Evolutionary conservation across 2,329 filamentous ascomycete genomes (phyloP).

Genomic region (Chaetomium strumarium): DNA sequence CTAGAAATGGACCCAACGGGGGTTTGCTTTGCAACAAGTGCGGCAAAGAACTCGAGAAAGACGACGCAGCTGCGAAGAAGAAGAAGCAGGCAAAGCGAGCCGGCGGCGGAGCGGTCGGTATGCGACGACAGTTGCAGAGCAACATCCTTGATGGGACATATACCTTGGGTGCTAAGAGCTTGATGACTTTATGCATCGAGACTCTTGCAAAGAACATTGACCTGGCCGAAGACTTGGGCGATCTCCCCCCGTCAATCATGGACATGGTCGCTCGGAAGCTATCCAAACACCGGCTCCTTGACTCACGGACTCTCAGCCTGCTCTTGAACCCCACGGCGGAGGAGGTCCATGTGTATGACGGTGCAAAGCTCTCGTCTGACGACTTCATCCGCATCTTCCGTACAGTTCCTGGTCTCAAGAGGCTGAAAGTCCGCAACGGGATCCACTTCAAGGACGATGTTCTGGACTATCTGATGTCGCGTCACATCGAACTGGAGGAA

Average conservation of each 20-base stretch:
- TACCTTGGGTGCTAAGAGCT: constrained; percentile 59
- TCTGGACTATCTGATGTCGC: constrained; percentile 72
- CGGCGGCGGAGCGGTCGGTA: constrained; percentile 48
- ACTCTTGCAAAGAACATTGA: constrained; percentile 58
- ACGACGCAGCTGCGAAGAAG: constrained; percentile 53
- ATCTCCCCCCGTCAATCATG: constrained; percentile 48
- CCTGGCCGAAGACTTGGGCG: constrained; percentile 56
- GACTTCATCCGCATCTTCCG: constrained; percentile 81
- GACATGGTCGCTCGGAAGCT: constrained; percentile 56
- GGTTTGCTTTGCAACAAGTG: constrained; percentile 81
- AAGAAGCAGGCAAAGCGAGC: constrained; percentile 44
- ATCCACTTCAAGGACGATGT: constrained; percentile 86
- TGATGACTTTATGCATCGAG: constrained; percentile 60
- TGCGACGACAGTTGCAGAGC: constrained; percentile 73
- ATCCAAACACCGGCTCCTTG: constrained; percentile 54
- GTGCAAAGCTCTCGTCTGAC: constrained; percentile 60
- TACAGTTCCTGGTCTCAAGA: constrained; percentile 60
- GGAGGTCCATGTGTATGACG: constrained; percentile 52
- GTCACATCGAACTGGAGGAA: constrained; percentile 61
- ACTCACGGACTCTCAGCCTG: constrained; percentile 48
- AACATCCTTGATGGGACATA: constrained; percentile 73
- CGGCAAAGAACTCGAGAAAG: constrained; percentile 65
- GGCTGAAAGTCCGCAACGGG: constrained; percentile 73
- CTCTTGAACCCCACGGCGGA: constrained; percentile 50
- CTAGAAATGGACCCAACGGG: constrained; percentile 72